Base-by-base conservation (phyloP, 495 filamentous ascomycete species). In the Xylaria cubensis region DNA sequence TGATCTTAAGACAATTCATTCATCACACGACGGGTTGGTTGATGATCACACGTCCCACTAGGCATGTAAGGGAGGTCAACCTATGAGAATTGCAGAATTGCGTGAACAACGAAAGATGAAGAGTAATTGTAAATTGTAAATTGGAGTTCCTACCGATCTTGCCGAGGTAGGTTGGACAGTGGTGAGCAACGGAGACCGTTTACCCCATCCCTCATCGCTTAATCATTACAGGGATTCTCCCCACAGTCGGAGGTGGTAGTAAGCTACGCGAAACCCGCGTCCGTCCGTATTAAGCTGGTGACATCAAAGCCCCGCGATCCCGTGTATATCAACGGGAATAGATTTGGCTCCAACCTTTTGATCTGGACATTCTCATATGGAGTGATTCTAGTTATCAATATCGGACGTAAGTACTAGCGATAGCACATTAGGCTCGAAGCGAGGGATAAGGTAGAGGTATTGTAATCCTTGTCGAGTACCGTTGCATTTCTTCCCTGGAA, bases 221-320 rank as follows among this genome's bases (percentile, higher is more conserved):
- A 39, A 61, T 29, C 56, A 61, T 39, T 1, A 34, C 58, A 6
- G 21, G 58, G 58, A 9, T 21, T 39, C 34, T n/a, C 58, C 58
- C 58, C 58, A 61, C 58, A 61, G 4, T 61, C 58, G 32, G 58
- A 39, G 7, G 58, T 34, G 53, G 53, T 56, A 56, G 29, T n/a
- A 56, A 32, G 12, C 26, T 24, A 56, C 53, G 53, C 24, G 51
- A 55, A 29, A 55, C 24, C 50, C 50, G 50, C 15, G 51, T 55
- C 32, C 32, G 29, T 36, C 32, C 32, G 29, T 36, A 59, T 39
- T 4, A 39, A 61, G 29, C 34, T 39, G 32, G 17, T 9, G 32
- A 2, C 19, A 39, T n/a, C 19, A 34, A 17, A 61, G 7, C 50
- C 21, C 21, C 53, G 53, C 26, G 26, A 56, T 56, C 34, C 32